Base-by-base conservation (phyloP, 2,329 filamentous ascomycete genomes). In the Neobulgaria alba region DNA sequence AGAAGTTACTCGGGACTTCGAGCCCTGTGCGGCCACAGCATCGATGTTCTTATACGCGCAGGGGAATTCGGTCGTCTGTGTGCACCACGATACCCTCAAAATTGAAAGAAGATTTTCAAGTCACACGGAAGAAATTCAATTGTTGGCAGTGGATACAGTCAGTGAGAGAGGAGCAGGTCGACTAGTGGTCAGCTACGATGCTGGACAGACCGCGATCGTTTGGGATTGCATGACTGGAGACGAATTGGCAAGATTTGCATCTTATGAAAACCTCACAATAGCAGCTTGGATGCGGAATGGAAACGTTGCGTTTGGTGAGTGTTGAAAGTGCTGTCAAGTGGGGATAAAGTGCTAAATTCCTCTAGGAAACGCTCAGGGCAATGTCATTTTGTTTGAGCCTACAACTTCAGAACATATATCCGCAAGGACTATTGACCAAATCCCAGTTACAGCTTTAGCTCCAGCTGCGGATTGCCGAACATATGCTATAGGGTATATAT, bases 201-300 rank as follows among this genome's bases (percentile, higher is more conserved):
- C 77, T 14, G 82, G 86, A 29, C 85, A 90, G 62, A 95, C 86
- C 1, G 87, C 89, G 3, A 95, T 96, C 58, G 86, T 96, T 5
- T 98, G 92, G 92, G 90, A 98, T 64, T 72, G 95, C 46, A 79
- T 93, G 66, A 93, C 87, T 0, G 92, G 92, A 36, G 80, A 88
- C 45, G 88, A 95, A 63, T 75, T 95, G 43, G 81, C 90, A 29
- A 77, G 89, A n/a, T 96, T 96, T 66, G 81, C 82, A 17, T 92
- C 89, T 0, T 95, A 94, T 57, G 87, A 94, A 57, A 77, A 85
- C 51, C 73, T 96, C 48, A 81, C 80, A 16, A 82, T 86, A 20
- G 90, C 89, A 29, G 73, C 85, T 10, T 98, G 92, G 87, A 95
- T 98, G 89, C 77, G 82, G 33, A 95, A 95, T 65, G 92, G 92